Percentiles rank a stretch among this genome's conserved stretches.
Conservation (phyloP, 2,329 filamentous ascomycete genomes). For the Penicillium hesseltinei region DNA sequence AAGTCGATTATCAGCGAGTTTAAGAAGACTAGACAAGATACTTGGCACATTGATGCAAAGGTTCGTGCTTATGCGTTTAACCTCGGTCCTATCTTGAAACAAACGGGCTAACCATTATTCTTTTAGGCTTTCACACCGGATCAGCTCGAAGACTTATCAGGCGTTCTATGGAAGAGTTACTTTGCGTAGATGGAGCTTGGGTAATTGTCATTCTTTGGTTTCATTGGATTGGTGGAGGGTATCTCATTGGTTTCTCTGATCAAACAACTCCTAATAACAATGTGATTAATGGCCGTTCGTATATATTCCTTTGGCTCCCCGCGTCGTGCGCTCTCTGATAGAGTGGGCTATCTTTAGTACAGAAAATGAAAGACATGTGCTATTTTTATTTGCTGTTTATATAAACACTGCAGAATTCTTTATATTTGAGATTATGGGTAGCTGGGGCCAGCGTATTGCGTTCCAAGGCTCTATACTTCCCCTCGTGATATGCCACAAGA, state of each 20-base stretch:
- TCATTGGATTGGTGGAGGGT: background rate
- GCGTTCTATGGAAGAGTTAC: slow-evolving; percentile 99
- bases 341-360: background rate
- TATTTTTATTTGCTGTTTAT: background rate
- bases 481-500: background rate
- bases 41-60: slow-evolving; percentile 97
- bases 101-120: slow-evolving; percentile 21
- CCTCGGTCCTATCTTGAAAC: background rate
- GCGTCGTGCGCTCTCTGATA: background rate
- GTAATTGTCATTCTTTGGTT: background rate
- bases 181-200: slow-evolving; percentile 64
- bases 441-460: background rate
- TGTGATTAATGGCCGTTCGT: background rate
- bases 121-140: slow-evolving; percentile 81
- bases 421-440: background rate
- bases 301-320: background rate
- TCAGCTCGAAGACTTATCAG: slow-evolving; percentile 90
- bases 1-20: slow-evolving; percentile 94
- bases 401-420: background rate
- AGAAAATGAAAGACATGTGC: background rate
- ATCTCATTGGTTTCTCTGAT: background rate
- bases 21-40: slow-evolving; percentile 99
- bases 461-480: background rate
- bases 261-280: background rate
- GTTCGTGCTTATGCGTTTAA: slow-evolving; percentile 52